phyloP scores from a whole-genome alignment of 805 yeast genomes.

The Ogataea dorogensis region DNA sequence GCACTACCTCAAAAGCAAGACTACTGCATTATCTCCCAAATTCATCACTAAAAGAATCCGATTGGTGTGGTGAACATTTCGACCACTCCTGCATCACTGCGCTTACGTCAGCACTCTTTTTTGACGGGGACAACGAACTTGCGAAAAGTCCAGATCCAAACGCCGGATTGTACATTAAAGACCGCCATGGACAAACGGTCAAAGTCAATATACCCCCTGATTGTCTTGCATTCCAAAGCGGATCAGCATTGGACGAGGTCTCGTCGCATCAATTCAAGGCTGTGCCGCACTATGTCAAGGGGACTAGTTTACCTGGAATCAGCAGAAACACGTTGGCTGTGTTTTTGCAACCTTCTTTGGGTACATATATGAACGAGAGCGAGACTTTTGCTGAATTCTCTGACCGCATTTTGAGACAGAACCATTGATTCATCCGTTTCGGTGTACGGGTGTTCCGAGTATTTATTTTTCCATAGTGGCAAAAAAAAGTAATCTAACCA shows the following conservation, averaged over 20 bases:
- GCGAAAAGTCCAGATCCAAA: constrained; percentile 41
- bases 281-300: constrained; percentile 57
- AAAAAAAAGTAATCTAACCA: constrained; percentile 5
- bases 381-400: constrained; percentile 53
- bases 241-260: constrained; percentile 52
- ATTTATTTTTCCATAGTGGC: constrained; percentile 9
- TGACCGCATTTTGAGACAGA: constrained; percentile 37
- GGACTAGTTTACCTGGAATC: constrained; percentile 35
- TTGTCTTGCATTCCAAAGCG: constrained; percentile 61
- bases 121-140: constrained; percentile 38
- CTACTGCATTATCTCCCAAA: constrained; percentile 44
- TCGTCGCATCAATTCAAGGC: constrained; percentile 51
- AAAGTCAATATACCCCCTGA: constrained; percentile 54
- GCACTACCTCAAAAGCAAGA: constrained; percentile 58
- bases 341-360: constrained; percentile 58
- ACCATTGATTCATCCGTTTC: constrained; percentile 33
- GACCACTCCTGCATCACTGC: constrained; percentile 64
- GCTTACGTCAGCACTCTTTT: constrained; percentile 51
- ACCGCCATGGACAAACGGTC: constrained; percentile 42
- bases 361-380: constrained; percentile 42
- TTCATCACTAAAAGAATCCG: constrained; percentile 26
- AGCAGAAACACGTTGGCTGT: constrained; percentile 59
- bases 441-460: constrained; percentile 4
- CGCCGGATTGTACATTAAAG: constrained; percentile 51
- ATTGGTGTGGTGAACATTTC: constrained; percentile 63